phyloP scores from a whole-genome alignment of 2,329 filamentous ascomycete genomes.

The Passalora sequoiae region DNA sequence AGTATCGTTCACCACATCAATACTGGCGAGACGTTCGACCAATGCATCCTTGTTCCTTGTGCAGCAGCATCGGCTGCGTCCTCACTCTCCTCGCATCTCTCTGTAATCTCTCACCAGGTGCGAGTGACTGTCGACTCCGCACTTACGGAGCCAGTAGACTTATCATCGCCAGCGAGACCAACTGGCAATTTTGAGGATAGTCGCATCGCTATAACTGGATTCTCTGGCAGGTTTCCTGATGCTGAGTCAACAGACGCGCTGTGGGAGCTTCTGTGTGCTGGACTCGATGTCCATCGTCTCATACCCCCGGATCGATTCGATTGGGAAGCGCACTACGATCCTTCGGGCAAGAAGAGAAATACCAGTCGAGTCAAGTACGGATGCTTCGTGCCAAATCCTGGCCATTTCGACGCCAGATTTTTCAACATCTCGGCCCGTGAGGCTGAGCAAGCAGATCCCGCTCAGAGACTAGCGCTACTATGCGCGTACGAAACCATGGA shows the following conservation, averaged over 20 bases:
- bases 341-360: background rate
- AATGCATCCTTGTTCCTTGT: no score
- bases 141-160: no score
- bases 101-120: no score
- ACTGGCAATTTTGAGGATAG: no score
- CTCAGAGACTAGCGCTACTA: background rate
- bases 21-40: no score
- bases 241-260: slow-evolving; percentile 1
- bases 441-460: slow-evolving; percentile 4
- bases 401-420: slow-evolving; percentile 36
- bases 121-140: no score
- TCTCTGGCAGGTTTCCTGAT: slow-evolving; percentile 5
- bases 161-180: no score
- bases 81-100: no score
- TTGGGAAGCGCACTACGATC: background rate
- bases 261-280: slow-evolving; percentile 1
- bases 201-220: slow-evolving; percentile 3
- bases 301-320: slow-evolving; percentile 6
- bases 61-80: no score
- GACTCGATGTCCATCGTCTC: background rate
- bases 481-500: slow-evolving; percentile 8
- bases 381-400: slow-evolving; percentile 35
- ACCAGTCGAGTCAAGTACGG: slow-evolving; percentile 29
- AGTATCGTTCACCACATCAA: no score
- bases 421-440: slow-evolving; percentile 36